Evolutionary conservation across 2,329 filamentous ascomycete genomes (phyloP).

Genomic region (Nothomitra cinnamomea): DNA sequence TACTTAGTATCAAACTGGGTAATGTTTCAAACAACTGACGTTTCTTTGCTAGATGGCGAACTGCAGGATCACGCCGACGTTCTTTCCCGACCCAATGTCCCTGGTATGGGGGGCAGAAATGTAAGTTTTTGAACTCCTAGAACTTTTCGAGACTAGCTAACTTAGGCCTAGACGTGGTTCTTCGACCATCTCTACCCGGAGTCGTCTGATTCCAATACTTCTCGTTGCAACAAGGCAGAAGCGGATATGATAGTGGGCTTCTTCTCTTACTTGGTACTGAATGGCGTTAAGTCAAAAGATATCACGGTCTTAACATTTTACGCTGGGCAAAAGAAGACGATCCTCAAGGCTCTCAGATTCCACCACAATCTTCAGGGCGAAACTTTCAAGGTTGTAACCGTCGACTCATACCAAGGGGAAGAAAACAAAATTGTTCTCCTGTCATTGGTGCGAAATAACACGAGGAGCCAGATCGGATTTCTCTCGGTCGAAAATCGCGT

Average conservation of each 20-base stretch:
- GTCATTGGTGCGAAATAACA: constrained; percentile 60
- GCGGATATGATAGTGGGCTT: constrained; percentile 61
- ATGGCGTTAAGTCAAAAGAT: constrained; percentile 38
- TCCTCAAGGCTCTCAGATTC: constrained; percentile 33
- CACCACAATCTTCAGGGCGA: constrained; percentile 27
- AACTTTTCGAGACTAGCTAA: background rate
- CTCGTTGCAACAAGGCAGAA: constrained; percentile 52
- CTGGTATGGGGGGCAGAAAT: constrained; percentile 44
- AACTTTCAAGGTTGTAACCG: constrained; percentile 50
- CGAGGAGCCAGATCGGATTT: constrained; percentile 48
- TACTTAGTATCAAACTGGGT: background rate
- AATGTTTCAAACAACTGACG: too few relatives aligned
- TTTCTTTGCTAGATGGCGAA: constrained; percentile 6
- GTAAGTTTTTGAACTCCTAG: background rate
- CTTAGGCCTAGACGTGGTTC: constrained; percentile 32
- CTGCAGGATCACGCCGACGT: constrained; percentile 33
- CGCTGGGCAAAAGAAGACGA: constrained; percentile 57
- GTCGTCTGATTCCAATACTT: constrained; percentile 41
- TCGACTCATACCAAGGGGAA: constrained; percentile 83
- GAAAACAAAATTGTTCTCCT: constrained; percentile 74
- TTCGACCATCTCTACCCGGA: constrained; percentile 52
- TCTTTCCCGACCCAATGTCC: constrained; percentile 32
- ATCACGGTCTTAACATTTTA: constrained; percentile 83
- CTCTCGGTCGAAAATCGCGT: constrained; percentile 46
- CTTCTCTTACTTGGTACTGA: constrained; percentile 52